These are phyloP conservation scores for Huntiella savannae DNA, from an alignment of 2,329 filamentous ascomycete genomes.

Conservation along the genomic window DNA sequence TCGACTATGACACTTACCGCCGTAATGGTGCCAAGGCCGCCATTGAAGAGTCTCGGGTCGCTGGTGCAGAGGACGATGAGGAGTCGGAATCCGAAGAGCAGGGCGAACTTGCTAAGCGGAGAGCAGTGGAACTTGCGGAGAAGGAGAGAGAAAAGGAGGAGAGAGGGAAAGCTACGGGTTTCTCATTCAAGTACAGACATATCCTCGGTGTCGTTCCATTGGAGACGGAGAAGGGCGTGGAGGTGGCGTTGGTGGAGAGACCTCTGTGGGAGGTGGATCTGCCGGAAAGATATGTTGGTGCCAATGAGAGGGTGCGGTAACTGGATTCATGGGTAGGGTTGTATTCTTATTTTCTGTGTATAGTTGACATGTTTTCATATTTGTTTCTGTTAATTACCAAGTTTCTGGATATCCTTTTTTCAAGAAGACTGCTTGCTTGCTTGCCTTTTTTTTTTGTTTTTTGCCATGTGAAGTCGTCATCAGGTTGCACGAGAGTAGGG, in stretches of 20 bases:
- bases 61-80: slow-evolving; percentile 20
- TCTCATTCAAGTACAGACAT: slow-evolving; percentile 85
- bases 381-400: too few relatives aligned
- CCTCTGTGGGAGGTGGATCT: slow-evolving; percentile 69
- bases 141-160: slow-evolving; percentile 16
- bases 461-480: too few relatives aligned
- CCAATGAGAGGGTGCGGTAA: background rate
- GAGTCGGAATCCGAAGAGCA: slow-evolving; percentile 19
- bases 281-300: slow-evolving; percentile 38
- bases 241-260: slow-evolving; percentile 77
- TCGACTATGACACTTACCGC: slow-evolving; percentile 10
- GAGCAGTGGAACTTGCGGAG: slow-evolving; percentile 8
- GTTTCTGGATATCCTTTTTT: too few relatives aligned
- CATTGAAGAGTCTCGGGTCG: slow-evolving; percentile 13
- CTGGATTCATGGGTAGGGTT: background rate
- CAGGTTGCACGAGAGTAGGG: too few relatives aligned
- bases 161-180: slow-evolving; percentile 38
- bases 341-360: too few relatives aligned
- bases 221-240: slow-evolving; percentile 27
- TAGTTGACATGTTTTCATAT: too few relatives aligned
- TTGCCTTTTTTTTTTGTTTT: too few relatives aligned
- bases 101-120: background rate
- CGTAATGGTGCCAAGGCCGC: slow-evolving; percentile 11
- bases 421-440: too few relatives aligned
- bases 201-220: slow-evolving; percentile 54